A percentile compares a stretch with the other conserved stretches of the same genome.
phyloP scores from a whole-genome alignment of 2,329 filamentous ascomycete genomes.

The Coleophoma cylindrospora region DNA sequence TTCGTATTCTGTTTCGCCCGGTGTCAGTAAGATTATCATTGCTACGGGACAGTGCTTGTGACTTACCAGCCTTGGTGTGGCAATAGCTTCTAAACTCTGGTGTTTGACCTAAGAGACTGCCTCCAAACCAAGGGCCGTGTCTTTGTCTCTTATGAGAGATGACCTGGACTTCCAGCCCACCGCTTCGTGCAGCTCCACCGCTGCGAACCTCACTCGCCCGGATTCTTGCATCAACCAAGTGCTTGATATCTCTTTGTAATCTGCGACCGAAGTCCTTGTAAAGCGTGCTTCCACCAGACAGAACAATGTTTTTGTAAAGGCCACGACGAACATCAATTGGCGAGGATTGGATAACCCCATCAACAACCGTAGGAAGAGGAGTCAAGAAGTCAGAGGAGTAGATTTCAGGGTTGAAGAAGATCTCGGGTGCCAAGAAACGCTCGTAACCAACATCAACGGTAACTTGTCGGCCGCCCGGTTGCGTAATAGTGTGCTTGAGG shows the following conservation, averaged over 20 bases:
- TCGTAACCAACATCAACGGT: constrained; percentile 95
- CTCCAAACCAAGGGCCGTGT: constrained; percentile 98
- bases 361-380: constrained; percentile 87
- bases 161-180: constrained; percentile 93
- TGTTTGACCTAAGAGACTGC: constrained; percentile 91
- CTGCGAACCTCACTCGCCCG: constrained; percentile 87
- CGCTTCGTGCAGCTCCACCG: constrained; percentile 79
- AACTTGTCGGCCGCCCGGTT: constrained; percentile 80
- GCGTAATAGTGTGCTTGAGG: constrained; percentile 80
- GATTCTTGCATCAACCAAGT: constrained; percentile 90
- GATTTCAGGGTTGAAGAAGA: constrained; percentile 99
- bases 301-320: constrained; percentile 98
- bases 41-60: no score
- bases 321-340: constrained; percentile 96
- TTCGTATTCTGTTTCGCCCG: not conserved
- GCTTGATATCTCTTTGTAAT: constrained; percentile 94
- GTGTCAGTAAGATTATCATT: no score
- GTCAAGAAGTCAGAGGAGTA: constrained; percentile 99
- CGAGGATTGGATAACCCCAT: constrained; percentile 94
- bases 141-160: constrained; percentile 96
- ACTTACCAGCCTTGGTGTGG: constrained; percentile 70
- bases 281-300: constrained; percentile 92
- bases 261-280: constrained; percentile 98
- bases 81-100: constrained; percentile 98
- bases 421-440: constrained; percentile 95